A percentile compares a stretch with the other conserved stretches of the same genome.
These are phyloP conservation scores for Cyclotella kingstonii DNA, from an alignment of 108 stramenopile genomes.

Conservation along the genomic window DNA sequence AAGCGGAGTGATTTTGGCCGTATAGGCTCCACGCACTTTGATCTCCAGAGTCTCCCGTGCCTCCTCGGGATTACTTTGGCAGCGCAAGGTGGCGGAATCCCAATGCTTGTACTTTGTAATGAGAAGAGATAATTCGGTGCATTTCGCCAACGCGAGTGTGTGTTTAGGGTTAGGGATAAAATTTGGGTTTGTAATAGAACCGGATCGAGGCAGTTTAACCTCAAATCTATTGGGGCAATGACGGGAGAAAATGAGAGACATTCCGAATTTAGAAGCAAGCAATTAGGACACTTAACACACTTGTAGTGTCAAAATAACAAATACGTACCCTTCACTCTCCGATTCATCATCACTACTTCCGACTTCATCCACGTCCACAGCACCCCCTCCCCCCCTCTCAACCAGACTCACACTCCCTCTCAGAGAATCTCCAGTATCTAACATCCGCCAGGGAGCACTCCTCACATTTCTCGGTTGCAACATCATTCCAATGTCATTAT, in stretches of 20 bases:
- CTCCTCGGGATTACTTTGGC: slow-evolving; percentile 56
- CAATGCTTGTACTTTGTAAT: slow-evolving; percentile 63
- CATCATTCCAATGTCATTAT: slow-evolving; percentile 49
- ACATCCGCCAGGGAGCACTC: slow-evolving; percentile 51
- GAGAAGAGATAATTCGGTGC: slow-evolving; percentile 55
- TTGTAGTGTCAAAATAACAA: not conserved
- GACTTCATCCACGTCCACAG: slow-evolving; percentile 49
- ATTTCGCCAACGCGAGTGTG: slow-evolving; percentile 24
- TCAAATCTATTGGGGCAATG: slow-evolving; percentile 21
- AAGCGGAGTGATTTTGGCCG: slow-evolving; percentile 65
- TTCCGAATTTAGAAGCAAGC: not conserved
- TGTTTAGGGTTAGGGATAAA: slow-evolving; percentile 8
- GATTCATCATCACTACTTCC: slow-evolving; percentile 40
- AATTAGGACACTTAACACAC: not conserved
- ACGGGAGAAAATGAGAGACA: not conserved
- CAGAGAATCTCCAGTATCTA: slow-evolving; percentile 21
- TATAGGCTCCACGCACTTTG: slow-evolving; percentile 76
- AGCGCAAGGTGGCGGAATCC: slow-evolving; percentile 58
- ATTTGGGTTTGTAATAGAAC: not conserved
- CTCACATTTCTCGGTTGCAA: slow-evolving; percentile 39
- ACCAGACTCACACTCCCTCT: not conserved
- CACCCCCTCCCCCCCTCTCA: slow-evolving; percentile 9
- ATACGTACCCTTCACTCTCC: slow-evolving; percentile 34
- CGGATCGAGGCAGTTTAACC: slow-evolving; percentile 10
- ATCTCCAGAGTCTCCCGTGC: slow-evolving; percentile 56